Conservation (phyloP, 208 protist genomes). For the Trypanosoma avium region DNA sequence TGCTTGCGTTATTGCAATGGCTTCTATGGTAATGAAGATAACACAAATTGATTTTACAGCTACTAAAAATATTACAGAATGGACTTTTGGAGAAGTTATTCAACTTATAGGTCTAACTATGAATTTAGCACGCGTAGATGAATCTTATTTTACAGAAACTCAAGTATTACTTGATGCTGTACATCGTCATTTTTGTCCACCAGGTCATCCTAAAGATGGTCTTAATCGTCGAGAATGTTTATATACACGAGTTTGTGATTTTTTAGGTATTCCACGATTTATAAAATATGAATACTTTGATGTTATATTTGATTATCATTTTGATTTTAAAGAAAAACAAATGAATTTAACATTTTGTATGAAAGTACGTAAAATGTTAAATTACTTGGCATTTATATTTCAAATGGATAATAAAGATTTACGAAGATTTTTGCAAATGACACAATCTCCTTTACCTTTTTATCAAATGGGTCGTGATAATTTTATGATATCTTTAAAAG, state of each 20-base stretch:
- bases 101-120: slow-evolving; percentile 31
- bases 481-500: slow-evolving; percentile 26
- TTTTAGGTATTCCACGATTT: slow-evolving; percentile 12
- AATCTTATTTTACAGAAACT: slow-evolving; percentile 30
- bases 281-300: slow-evolving; percentile 31
- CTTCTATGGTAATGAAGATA: slow-evolving; percentile 28
- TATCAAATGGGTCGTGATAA: slow-evolving; percentile 30
- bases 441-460: slow-evolving; percentile 32
- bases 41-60: slow-evolving; percentile 33
- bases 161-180: slow-evolving; percentile 30
- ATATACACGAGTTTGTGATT: slow-evolving; percentile 22
- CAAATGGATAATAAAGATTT: slow-evolving; percentile 30
- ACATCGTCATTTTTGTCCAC: slow-evolving; percentile 28
- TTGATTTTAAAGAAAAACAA: neutral
- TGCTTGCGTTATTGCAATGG: slow-evolving; percentile 12
- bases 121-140: slow-evolving; percentile 35
- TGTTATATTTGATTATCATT: slow-evolving; percentile 36
- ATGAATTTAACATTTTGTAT: neutral
- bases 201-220: slow-evolving; percentile 20
- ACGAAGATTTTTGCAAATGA: slow-evolving; percentile 34
- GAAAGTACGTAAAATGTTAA: slow-evolving; percentile 34
- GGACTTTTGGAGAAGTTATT: slow-evolving; percentile 22
- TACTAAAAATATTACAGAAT: slow-evolving; percentile 19
- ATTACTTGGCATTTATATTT: slow-evolving; percentile 37
- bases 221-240: slow-evolving; percentile 21